A percentile compares a stretch with the other conserved stretches of the same genome.
Conservation (phyloP, 352 stramenopile species). For the Globisporangium spiculum region DNA sequence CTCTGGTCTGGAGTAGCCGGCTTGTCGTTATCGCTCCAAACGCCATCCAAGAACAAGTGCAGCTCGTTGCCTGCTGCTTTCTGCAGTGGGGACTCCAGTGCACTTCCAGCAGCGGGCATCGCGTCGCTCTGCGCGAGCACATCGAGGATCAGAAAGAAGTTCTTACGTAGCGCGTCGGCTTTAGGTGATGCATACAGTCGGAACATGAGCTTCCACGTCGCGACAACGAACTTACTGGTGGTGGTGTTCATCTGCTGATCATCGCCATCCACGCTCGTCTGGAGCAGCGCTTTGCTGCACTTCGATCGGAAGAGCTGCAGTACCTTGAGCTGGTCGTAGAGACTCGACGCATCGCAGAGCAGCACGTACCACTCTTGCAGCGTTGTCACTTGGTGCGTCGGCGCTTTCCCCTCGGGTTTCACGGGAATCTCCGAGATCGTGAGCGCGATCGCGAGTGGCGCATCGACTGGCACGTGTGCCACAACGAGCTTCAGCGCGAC, state of each 20-base stretch:
- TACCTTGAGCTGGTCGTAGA: constrained; percentile 71
- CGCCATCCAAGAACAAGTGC: constrained; percentile 27
- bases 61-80: constrained; percentile 38
- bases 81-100: constrained; percentile 16
- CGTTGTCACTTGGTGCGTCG: constrained; percentile 11
- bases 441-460: constrained; percentile 31
- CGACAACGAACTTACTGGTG: constrained; percentile 22
- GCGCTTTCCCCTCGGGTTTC: constrained; percentile 17
- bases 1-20: constrained; percentile 22
- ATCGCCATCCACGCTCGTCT: background rate
- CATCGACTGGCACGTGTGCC: constrained; percentile 28
- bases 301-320: constrained; percentile 74
- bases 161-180: constrained; percentile 56
- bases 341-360: constrained; percentile 27
- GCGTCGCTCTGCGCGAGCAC: constrained; percentile 31
- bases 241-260: background rate
- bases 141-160: constrained; percentile 59
- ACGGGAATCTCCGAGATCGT: constrained; percentile 22
- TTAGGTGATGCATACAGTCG: constrained; percentile 43
- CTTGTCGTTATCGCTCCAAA: constrained; percentile 24
- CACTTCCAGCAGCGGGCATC: background rate
- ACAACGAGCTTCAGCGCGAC: constrained; percentile 35
- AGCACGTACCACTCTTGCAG: constrained; percentile 46
- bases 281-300: constrained; percentile 28
- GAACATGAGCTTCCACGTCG: constrained; percentile 58